Percentiles rank a stretch among this genome's conserved stretches.
Evolutionary conservation across 495 filamentous ascomycete species (phyloP).

Genomic region (Clohesyomyces aquaticus): DNA sequence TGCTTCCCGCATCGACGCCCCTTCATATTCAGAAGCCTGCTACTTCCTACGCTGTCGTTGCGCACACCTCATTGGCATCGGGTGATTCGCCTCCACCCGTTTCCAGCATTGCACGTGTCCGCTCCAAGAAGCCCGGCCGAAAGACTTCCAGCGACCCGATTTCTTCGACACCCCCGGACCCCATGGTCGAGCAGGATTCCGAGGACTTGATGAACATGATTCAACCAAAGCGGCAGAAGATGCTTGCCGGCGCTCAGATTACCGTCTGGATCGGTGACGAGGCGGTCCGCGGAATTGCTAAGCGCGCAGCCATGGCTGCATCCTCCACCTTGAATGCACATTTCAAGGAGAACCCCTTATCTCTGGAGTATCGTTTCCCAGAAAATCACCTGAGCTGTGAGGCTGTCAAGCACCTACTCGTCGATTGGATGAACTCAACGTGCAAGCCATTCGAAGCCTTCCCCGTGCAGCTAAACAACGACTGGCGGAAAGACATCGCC

Average conservation of each 20-base stretch:
- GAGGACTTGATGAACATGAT: background rate
- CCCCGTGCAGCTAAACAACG: background rate
- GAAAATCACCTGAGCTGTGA: background rate
- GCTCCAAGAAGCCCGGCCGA: no score
- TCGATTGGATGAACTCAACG: background rate
- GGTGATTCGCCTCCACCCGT: no score
- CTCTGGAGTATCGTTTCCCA: slow-evolving; percentile 1
- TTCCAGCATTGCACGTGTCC: no score
- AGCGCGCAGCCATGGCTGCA: slow-evolving; percentile 1
- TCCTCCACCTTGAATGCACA: background rate
- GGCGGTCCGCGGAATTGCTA: background rate
- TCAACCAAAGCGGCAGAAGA: background rate
- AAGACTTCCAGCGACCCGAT: background rate
- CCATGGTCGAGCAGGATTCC: background rate
- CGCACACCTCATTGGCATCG: no score
- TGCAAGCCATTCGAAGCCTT: background rate
- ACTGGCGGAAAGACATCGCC: background rate
- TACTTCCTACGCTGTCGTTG: no score
- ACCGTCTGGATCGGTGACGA: background rate
- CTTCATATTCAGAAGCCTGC: no score
- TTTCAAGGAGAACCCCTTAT: background rate
- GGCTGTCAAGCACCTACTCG: background rate
- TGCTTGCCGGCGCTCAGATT: background rate
- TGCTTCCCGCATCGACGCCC: no score
- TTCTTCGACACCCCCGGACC: background rate